A percentile compares a stretch with the other conserved stretches of the same genome.
These are phyloP conservation scores for Salvia rosmarinus DNA, from an alignment of 257 asterid species.

Conservation along the genomic window DNA sequence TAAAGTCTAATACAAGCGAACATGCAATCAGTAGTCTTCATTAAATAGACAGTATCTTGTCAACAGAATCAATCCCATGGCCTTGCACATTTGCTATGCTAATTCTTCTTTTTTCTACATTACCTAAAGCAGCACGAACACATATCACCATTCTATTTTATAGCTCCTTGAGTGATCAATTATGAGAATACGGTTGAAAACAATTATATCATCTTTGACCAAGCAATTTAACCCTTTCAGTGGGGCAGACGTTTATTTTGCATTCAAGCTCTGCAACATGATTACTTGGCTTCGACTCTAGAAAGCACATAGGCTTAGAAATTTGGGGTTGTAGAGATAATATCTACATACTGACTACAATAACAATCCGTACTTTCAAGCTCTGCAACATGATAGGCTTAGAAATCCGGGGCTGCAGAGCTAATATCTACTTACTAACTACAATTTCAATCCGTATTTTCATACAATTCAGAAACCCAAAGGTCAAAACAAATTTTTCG, in stretches of 20 bases:
- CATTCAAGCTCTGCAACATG: slow-evolving; percentile 19
- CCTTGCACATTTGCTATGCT: not conserved
- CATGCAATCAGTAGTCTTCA: not conserved
- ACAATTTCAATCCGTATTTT: not conserved
- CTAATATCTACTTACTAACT: not conserved
- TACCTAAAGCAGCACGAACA: slow-evolving; percentile 4
- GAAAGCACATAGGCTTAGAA: not conserved
- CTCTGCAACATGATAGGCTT: too few relatives aligned
- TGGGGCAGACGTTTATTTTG: not conserved
- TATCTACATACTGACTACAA: not conserved
- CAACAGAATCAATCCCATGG: slow-evolving; percentile 10
- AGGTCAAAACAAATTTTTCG: not conserved
- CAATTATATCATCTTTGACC: slow-evolving; percentile 16
- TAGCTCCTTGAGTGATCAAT: slow-evolving; percentile 3
- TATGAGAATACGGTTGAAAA: not conserved
- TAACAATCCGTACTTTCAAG: not conserved
- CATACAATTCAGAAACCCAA: slow-evolving; percentile 9
- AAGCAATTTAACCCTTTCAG: slow-evolving; percentile 10
- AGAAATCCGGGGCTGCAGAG: not conserved
- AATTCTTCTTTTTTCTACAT: not conserved
- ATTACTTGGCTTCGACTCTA: not conserved
- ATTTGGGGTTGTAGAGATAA: not conserved
- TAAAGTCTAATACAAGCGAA: not conserved
- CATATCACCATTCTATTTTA: not conserved
- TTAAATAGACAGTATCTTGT: slow-evolving; percentile 6